Evolutionary conservation across 495 filamentous ascomycete species (phyloP).

Genomic region (Penicillium egyptiacum): DNA sequence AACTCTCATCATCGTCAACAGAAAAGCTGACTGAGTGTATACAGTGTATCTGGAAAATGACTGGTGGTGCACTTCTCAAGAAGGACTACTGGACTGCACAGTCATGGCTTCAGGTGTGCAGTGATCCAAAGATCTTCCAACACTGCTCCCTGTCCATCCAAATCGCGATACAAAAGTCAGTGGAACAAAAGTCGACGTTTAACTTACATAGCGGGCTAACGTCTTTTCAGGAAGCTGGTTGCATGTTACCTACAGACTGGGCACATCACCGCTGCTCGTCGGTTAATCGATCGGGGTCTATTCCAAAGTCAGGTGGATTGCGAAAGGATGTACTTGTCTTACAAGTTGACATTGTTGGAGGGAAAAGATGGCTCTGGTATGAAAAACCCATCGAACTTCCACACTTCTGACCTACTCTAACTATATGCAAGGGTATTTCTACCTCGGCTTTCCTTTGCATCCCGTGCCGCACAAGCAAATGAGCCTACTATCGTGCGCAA

Average conservation of each 20-base stretch:
- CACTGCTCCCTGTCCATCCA: conserved; percentile 62
- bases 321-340: conserved; percentile 5
- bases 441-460: neutral
- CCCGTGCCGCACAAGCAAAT: neutral
- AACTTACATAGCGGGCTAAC: neutral
- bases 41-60: conserved; percentile 75
- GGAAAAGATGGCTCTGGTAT: neutral
- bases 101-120: conserved; percentile 70
- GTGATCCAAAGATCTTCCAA: conserved; percentile 60
- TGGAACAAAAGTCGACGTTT: neutral
- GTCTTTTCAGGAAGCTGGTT: neutral
- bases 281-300: neutral
- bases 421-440: neutral
- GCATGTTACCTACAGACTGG: neutral
- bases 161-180: conserved; percentile 57
- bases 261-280: neutral
- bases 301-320: neutral
- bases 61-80: conserved; percentile 57
- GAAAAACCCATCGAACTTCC: neutral
- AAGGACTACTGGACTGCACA: conserved; percentile 55
- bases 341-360: neutral
- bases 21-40: conserved; percentile 16
- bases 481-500: conserved; percentile 68
- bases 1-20: too few relatives aligned
- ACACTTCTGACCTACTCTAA: neutral